phyloP scores from a whole-genome alignment of 768 basidiomycete species.

The Russula dissimulans region DNA sequence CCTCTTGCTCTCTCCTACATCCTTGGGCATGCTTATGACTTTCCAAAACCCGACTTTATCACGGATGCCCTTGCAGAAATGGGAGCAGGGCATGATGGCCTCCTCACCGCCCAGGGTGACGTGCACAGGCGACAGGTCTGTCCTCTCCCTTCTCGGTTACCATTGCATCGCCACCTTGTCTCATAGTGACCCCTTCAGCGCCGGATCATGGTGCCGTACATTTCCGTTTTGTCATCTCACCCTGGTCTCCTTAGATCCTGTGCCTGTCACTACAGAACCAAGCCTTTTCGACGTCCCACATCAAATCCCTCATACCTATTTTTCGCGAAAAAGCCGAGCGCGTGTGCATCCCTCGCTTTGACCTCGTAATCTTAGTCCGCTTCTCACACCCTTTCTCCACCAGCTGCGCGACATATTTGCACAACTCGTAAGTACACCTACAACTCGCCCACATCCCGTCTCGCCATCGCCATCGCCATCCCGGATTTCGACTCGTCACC shows the following conservation, averaged over 20 bases:
- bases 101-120: conserved; percentile 47
- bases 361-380: not conserved
- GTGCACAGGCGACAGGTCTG: conserved; percentile 45
- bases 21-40: conserved; percentile 45
- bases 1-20: conserved; percentile 49
- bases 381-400: not conserved
- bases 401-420: conserved; percentile 42
- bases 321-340: conserved; percentile 56
- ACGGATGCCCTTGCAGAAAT: conserved; percentile 42
- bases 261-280: conserved; percentile 30
- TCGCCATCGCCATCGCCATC: not conserved
- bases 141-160: not conserved
- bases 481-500: not conserved
- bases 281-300: conserved; percentile 42
- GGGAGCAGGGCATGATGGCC: conserved; percentile 40
- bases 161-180: not conserved
- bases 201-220: conserved; percentile 38
- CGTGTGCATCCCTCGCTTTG: conserved; percentile 14
- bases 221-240: conserved; percentile 16
- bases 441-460: not conserved
- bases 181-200: conserved; percentile 28
- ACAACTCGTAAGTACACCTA: conserved; percentile 19
- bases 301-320: conserved; percentile 44
- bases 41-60: conserved; percentile 54
- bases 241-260: conserved; percentile 15